Base-by-base conservation (phyloP, 176 grass and related monocot genomes). In the Eremochloa ophiuroides region DNA sequence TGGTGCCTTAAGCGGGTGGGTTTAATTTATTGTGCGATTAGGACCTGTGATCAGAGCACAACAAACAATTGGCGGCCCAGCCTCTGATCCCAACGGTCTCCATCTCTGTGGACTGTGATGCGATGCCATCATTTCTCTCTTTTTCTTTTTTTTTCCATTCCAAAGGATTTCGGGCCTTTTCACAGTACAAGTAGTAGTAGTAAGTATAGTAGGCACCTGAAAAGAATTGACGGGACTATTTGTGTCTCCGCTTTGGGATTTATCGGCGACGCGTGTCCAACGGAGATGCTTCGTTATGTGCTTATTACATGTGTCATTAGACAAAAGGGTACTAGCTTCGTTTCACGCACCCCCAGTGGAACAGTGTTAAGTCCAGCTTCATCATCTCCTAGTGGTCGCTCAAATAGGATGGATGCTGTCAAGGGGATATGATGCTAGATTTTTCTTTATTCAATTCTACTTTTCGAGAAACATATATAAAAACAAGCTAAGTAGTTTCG, bases 11-110 rank as follows among this genome's bases (percentile, higher is more conserved):
- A 74, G 47, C 46, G 66, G 77, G 61, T 80, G 62, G 71, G 60
- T 87, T 87, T 87, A 76, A 66, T 80, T 67, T 35, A 80, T 74
- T 67, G 44, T 41, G 77, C 51, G 84, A 86, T 86, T 80, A 86
- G 39, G 77, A 86, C 77, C 6, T 34, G 56, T 56, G 84, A 81
- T 86, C 75, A 81, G 84, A 75, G 70, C 84, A 75, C 77, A 37
- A 60, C 70, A 69, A 74, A n/a, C n/a, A n/a, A n/a, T n/a, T 25
- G 28, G 6, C 38, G 27, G 37, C 42, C 46, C 69, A 55, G 50
- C 53, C 53, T 56, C 53, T 18, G 22, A 23, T 66, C 76, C 69
- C 76, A 65, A 59, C 69, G 66, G 77, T 74, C 84, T 35, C 22
- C 73, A 23, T 68, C 77, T 20, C 33, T 7, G 4, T 55, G 51